Evolutionary conservation across 176 grass and related monocot species (phyloP), one percentile per base, ranked within the genome.

Genomic region (Avena insularis): DNA sequence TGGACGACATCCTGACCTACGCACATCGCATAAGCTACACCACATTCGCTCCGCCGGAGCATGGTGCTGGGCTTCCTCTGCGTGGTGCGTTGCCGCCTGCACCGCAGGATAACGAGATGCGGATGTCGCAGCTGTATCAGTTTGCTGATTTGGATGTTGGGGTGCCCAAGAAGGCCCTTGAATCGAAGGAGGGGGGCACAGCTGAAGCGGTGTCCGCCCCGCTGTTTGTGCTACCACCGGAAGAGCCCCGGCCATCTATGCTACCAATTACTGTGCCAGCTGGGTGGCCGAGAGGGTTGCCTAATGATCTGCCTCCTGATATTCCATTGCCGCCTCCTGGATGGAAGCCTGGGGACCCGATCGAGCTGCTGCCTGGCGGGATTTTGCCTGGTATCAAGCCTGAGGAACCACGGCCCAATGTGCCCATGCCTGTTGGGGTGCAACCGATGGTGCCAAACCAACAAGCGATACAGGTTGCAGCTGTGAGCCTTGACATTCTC

Each of bases 1-100:
- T 99, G 46, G 80, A 99, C 3, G 94, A 99, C 63, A 78, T 99
- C 20, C 80, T 99, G 45, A 56, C 92, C 19, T 99, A 94, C 64
- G 97, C 97, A 5, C 92, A 96, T 58, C 89, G 89, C 71, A 93
- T 99, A 79, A 99, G 97, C 86, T 99, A 94, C 83, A 94, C 97
- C 6, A 96, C 97, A 19, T 99, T 99, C 79, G 97, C 97, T 1
- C 97, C 97, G 3, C 97, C 97, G 7, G 97, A 99, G 87, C 97
- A 99, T 17, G 94, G 94, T n/a, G 94, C 94, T 11, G 97, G 97
- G 40, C 62, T 99, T 36, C 97, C 92, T 56, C 90, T 99, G 11
- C 90, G 92, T 5, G 94, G 87, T 1, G 91, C 94, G 2, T 82
- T 94, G 31, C 97, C 97, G 1, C 97, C 97, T 14, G 97, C 94